Percentiles rank a stretch among this genome's conserved stretches.
phyloP scores from a whole-genome alignment of 495 filamentous ascomycete species.

The Choiromyces venosus region DNA sequence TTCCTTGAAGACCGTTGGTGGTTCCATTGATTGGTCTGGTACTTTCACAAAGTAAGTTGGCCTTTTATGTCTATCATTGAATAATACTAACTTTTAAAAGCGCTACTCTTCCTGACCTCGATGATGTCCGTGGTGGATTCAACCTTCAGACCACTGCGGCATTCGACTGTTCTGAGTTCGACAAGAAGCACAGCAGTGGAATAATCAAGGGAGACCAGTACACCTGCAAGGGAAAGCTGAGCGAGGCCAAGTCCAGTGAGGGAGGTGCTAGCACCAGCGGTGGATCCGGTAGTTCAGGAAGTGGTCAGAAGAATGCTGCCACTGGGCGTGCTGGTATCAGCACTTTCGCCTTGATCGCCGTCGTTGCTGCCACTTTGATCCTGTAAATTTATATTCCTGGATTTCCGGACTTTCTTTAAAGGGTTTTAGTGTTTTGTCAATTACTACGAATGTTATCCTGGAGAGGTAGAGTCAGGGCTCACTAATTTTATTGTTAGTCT shows the following conservation, averaged over 20 bases:
- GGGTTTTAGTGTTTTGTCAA: constrained; percentile 40
- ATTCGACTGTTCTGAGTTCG: constrained; percentile 51
- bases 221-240: constrained; percentile 44
- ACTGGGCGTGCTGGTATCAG: constrained; percentile 39
- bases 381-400: constrained; percentile 34
- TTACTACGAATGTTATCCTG: constrained; percentile 32
- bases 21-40: constrained; percentile 85
- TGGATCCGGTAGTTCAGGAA: constrained; percentile 9
- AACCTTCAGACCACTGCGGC: constrained; percentile 70
- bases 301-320: not conserved
- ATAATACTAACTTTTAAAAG: constrained; percentile 48
- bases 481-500: constrained; percentile 27
- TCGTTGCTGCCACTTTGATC: constrained; percentile 31
- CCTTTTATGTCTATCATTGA: constrained; percentile 2
- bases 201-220: constrained; percentile 47
- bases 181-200: constrained; percentile 25
- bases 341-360: constrained; percentile 28
- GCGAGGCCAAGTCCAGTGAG: constrained; percentile 33
- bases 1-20: constrained; percentile 61
- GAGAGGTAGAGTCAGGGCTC: constrained; percentile 25
- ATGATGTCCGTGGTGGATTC: constrained; percentile 77
- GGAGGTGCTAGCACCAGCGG: constrained; percentile 37
- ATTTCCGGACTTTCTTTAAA: constrained; percentile 24
- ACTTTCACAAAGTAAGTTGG: constrained; percentile 70
- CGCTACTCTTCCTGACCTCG: constrained; percentile 61